Evolutionary conservation across 805 yeast species (phyloP), one percentile per base, ranked within the genome.

Genomic region (Candida takata): DNA sequence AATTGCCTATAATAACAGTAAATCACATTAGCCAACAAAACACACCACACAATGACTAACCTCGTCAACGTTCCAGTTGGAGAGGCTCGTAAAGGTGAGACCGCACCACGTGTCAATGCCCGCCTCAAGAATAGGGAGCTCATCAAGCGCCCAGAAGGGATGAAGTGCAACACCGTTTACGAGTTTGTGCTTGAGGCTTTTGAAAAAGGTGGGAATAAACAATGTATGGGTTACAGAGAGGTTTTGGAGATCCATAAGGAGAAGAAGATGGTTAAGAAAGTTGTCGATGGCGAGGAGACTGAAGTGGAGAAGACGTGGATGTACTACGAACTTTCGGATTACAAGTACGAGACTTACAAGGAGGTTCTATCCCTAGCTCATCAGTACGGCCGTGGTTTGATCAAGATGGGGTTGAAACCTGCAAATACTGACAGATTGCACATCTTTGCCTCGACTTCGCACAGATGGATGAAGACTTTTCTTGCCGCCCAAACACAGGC

Each of bases 401-500:
- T 74, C 34, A 68, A 76, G 47, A 56, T 82, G 28, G 98, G 97
- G 10, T 47, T 92, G 41, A 51, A 62, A 44, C 86, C 94, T 14
- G 57, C 59, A 19, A 70, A 72, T 45, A 62, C 61, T 23, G 79
- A 79, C 47, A 75, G 73, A 47, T 57, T 90, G 49, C 96, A 87
- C 59, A 72, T 90, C 36, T 92, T 79, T 62, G 96, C 96, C 18
- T 61, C 84, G 15, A 92, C 98, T 11, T 83, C 95, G 12, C 80
- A 75, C 38, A 77, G 76, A 54, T 90, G 97, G 97, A 74, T 90
- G 85, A 83, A 84, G 63, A 73, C 84, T 23, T 90, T 77, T 45
- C 59, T 85, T 40, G 95, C 88, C 12, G 71, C 85, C 35, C 74
- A 76, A 49, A 67, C 87, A 35, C 96, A 86, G 61, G 63, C 72